These are phyloP conservation scores for Mycena citricolor DNA, from an alignment of 1,284 basidiomycete genomes.

Conservation along the genomic window DNA sequence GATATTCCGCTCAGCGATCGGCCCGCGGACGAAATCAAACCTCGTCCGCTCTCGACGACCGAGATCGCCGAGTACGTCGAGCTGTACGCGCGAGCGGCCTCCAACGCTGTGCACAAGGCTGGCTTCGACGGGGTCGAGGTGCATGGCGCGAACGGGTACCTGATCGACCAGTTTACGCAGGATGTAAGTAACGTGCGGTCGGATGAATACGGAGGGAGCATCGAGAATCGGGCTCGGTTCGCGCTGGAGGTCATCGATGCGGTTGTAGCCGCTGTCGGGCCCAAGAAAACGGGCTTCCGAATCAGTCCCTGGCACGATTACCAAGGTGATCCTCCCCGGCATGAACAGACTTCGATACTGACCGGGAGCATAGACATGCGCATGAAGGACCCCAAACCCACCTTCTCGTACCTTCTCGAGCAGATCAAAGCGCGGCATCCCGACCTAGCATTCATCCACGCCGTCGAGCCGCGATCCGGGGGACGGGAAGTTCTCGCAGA, in stretches of 20 bases:
- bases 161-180: constrained; percentile 42
- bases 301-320: constrained; percentile 40
- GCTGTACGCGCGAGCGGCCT: constrained; percentile 38
- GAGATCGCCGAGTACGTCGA: constrained; percentile 46
- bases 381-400: constrained; percentile 31
- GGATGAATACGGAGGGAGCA: constrained; percentile 57
- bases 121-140: constrained; percentile 27
- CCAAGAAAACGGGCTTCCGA: constrained; percentile 38
- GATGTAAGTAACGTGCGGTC: constrained; percentile 49
- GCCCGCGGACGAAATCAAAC: constrained; percentile 26
- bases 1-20: constrained; percentile 31
- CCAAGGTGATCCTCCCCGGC: constrained; percentile 24
- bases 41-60: constrained; percentile 35
- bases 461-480: constrained; percentile 37
- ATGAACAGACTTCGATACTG: background rate
- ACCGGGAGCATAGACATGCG: constrained; percentile 20
- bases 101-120: constrained; percentile 40
- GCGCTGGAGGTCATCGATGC: constrained; percentile 43
- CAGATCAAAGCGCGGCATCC: constrained; percentile 32
- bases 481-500: constrained; percentile 18
- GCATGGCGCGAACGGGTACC: constrained; percentile 40
- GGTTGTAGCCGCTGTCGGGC: constrained; percentile 29
- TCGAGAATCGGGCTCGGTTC: constrained; percentile 56
- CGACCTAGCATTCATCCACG: constrained; percentile 47
- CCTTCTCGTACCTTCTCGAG: constrained; percentile 29